Base-by-base conservation (phyloP, 257 asterid species). In the Solanum arcanum region DNA sequence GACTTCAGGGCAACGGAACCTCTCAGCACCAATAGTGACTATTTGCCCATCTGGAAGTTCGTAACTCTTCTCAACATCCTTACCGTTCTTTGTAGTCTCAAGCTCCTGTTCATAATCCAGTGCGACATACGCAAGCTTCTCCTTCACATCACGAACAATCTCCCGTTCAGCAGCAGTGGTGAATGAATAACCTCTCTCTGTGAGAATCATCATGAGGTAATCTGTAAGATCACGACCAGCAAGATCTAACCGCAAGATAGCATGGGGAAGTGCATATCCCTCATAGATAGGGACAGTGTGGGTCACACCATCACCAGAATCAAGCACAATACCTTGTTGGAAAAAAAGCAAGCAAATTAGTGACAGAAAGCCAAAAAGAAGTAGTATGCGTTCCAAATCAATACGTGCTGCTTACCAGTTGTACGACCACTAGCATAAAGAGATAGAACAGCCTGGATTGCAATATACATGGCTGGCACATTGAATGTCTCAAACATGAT, bases 161-260 rank as follows among this genome's bases (percentile, higher is more conserved):
- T 87, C 89, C 33, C 89, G 72, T 72, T 87, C 89, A 21, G 89
- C 89, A 80, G 89, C 42, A 39, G 89, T 87, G 49, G 89, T 87
- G 56, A 87, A 87, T 16, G 86, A 41, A 70, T 87, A 87, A 5
- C 89, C 86, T 68, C 39, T 46, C 84, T 44, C 64, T 0, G 41
- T 23, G 9, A 78, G 39, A 27, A 46, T 80, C 42, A 47, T 16
- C 84, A 27, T 29, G 18, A 84, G 59, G 66, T 66, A 84, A 16
- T 84, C 11, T 14, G 87, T 84, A 16, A 84, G 80, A 27, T 59
- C 87, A 84, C 6, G 27, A 25, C 81, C 66, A 66, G 29, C 66
- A 42, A 84, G 81, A 84, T 25, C 20, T 64, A 84, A 84, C 60
- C 18, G 25, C 62, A 52, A 84, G 81, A 84, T 84, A 20, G 87